Evolutionary conservation across 768 basidiomycete species (phyloP).

Genomic region (Chalciporus piperatus): DNA sequence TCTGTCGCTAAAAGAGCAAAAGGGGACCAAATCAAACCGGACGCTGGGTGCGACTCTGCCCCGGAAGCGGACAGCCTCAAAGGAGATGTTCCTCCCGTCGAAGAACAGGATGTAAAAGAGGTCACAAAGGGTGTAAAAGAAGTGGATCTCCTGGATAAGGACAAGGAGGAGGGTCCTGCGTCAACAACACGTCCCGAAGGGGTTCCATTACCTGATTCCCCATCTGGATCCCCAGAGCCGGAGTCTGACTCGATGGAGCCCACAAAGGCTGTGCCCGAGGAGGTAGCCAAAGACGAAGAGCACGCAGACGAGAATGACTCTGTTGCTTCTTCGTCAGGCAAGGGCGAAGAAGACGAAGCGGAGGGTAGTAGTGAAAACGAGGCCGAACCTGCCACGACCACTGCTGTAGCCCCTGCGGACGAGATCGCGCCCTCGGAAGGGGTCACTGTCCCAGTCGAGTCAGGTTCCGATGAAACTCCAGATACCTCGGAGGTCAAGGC

Average conservation of each 20-base stretch:
- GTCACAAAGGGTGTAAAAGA: constrained; percentile 69
- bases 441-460: constrained; percentile 2
- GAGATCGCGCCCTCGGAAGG: constrained; percentile 7
- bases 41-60: constrained; percentile 24
- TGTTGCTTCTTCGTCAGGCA: constrained; percentile 20
- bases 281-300: constrained; percentile 13
- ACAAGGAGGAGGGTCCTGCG: constrained; percentile 9
- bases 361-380: constrained; percentile 3
- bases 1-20: constrained; percentile 35
- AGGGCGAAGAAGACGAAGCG: constrained; percentile 4
- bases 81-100: constrained; percentile 22
- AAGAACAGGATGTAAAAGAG: constrained; percentile 57
- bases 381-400: neutral
- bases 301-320: constrained; percentile 19
- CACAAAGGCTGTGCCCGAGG: constrained; percentile 5
- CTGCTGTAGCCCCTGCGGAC: neutral
- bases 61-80: constrained; percentile 14
- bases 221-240: constrained; percentile 23
- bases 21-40: constrained; percentile 22
- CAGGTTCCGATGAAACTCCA: constrained; percentile 7
- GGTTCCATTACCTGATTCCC: constrained; percentile 40
- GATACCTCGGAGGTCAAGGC: constrained; percentile 20
- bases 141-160: constrained; percentile 55
- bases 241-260: constrained; percentile 9
- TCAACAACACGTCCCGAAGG: constrained; percentile 28